Evolutionary conservation across 768 basidiomycete genomes (phyloP).

Genomic region (Boletales sp.): DNA sequence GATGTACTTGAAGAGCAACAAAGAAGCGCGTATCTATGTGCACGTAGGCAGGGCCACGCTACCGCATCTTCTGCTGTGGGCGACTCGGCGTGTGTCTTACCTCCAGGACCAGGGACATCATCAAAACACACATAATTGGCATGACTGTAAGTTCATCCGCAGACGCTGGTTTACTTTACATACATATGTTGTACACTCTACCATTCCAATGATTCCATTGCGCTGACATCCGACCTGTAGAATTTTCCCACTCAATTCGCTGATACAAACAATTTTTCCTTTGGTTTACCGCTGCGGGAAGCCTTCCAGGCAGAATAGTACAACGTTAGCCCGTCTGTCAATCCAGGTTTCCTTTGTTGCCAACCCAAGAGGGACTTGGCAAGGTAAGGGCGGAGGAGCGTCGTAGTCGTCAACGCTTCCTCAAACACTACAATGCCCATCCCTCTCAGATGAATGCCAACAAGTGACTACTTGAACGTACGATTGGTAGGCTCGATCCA

Average conservation of each 20-base stretch:
- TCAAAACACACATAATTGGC: too few species aligned
- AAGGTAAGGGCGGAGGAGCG: slow-evolving; percentile 19
- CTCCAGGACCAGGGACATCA: too few species aligned
- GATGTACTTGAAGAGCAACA: too few species aligned
- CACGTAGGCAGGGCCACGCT: too few species aligned
- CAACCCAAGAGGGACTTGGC: slow-evolving; percentile 33
- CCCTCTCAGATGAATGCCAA: background rate
- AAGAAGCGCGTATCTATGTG: too few species aligned
- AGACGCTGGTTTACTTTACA: background rate
- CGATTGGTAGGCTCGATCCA: slow-evolving; percentile 19
- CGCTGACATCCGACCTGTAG: background rate
- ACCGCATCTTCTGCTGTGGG: too few species aligned
- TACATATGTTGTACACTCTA: background rate
- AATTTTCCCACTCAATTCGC: background rate
- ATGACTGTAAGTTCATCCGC: too few species aligned
- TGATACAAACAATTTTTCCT: slow-evolving; percentile 4
- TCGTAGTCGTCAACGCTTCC: slow-evolving; percentile 19
- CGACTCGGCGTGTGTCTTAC: too few species aligned
- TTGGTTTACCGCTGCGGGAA: slow-evolving; percentile 4
- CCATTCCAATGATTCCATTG: background rate
- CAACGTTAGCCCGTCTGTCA: slow-evolving; percentile 31
- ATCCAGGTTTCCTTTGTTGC: slow-evolving; percentile 28
- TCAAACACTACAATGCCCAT: slow-evolving; percentile 15
- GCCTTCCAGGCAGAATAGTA: slow-evolving; percentile 28
- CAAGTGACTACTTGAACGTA: slow-evolving; percentile 7